phyloP scores from a whole-genome alignment of 1,284 basidiomycete genomes.

The Butyriboletus appendiculatus region DNA sequence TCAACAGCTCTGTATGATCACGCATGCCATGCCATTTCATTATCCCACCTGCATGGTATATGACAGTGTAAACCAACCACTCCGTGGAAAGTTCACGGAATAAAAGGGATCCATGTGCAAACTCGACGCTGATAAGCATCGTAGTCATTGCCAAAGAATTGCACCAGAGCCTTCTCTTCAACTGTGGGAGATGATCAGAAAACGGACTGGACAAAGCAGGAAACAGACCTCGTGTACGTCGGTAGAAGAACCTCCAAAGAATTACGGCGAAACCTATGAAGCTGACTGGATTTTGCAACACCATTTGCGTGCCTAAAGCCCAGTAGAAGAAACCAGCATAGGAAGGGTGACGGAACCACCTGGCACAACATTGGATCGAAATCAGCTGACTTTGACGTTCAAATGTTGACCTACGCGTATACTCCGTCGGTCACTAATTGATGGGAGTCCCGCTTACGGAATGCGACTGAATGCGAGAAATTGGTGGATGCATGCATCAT shows the following conservation, averaged over 20 bases:
- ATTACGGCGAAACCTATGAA: conserved; percentile 64
- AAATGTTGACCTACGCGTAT: conserved; percentile 64
- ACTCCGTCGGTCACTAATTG: conserved; percentile 85
- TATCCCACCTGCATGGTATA: conserved; percentile 3
- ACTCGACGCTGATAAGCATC: conserved; percentile 67
- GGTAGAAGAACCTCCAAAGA: conserved; percentile 86
- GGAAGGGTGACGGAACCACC: conserved; percentile 92
- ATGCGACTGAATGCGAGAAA: conserved; percentile 89
- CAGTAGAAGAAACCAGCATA: conserved; percentile 99
- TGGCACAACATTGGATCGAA: conserved; percentile 32
- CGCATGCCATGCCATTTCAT: conserved; percentile 25
- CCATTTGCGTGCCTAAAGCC: conserved; percentile 94
- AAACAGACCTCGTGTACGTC: conserved; percentile 74
- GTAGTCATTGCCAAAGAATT: conserved; percentile 86
- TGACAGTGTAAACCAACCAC: background rate
- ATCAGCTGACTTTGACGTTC: background rate
- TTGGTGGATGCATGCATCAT: conserved; percentile 96
- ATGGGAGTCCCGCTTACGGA: conserved; percentile 72
- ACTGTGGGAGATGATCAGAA: conserved; percentile 41
- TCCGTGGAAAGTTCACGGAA: conserved; percentile 45
- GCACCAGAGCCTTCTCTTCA: conserved; percentile 72
- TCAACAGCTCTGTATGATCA: conserved; percentile 30
- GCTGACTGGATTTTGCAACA: conserved; percentile 84
- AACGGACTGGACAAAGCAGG: background rate
- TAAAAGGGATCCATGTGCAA: conserved; percentile 74